Base-by-base conservation (phyloP, 805 yeast genomes). In the Candida germanica region DNA sequence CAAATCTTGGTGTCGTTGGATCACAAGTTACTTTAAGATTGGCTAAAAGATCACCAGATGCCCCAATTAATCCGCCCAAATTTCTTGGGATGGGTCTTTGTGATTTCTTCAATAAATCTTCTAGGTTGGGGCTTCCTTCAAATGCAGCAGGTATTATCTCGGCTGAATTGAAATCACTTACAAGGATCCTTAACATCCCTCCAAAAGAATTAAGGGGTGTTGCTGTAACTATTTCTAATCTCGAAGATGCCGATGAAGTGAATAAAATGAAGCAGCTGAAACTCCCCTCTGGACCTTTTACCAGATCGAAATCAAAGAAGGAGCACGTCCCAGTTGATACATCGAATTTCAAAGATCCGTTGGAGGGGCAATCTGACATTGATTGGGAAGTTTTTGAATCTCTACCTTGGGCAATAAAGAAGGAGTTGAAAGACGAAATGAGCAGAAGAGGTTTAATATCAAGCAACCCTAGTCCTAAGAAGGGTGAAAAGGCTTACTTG, bases 51-150 rank as follows among this genome's bases (percentile, higher is more conserved):
- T 76, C 83, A 2, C 61, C 65, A 2, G 71, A 66, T 38, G 94
- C 94, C 0, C 89, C 95, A 0, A 54, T 81, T 2, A 77, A 77
- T 13, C 86, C 97, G 0, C 73, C 83, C 1, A 93, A 91, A 51
- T 81, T 65, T 56, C 44, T 93, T 50, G 98, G 98, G 0, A 77
- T 83, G 78, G 98, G 98, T 0, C 54, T 54, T 10, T 87, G 96
- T 57, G 87, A 80, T 33, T 64, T 80, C 22, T 59, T 71, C 9
- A 76, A 80, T 28, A 79, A 78, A 46, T 66, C 81, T 8, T 62
- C 82, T 2, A 66, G 66, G 22, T 51, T 91, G 10, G 87, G 88
- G 0, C 54, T 75, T 1, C 69, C 82, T 3, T 77, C 88, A 1
- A 66, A 75, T 48, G 81, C 77, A 36, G 46, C 67, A 48, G 86